Evolutionary conservation across 495 filamentous ascomycete genomes (phyloP).

Genomic region (Hypoxylon perforatum): DNA sequence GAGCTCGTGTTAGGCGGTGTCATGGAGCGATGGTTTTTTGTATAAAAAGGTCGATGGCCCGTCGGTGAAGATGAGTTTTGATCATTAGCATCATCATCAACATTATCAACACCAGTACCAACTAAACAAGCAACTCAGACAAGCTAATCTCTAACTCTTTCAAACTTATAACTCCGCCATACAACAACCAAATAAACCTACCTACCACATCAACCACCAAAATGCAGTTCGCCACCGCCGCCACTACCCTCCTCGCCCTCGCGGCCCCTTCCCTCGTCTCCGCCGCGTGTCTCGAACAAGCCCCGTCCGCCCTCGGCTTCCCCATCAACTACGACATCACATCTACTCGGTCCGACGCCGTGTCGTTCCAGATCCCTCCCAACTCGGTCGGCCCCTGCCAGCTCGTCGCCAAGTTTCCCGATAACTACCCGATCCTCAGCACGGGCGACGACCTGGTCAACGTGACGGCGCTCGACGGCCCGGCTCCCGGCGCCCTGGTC

Average conservation of each 20-base stretch:
- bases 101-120: too few species aligned
- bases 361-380: constrained; percentile 41
- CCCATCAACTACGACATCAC: constrained; percentile 38
- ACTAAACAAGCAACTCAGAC: background rate
- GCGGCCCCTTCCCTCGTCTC: constrained; percentile 30
- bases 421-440: constrained; percentile 39
- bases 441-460: constrained; percentile 42
- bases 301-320: constrained; percentile 25
- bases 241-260: constrained; percentile 34
- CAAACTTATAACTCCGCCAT: background rate
- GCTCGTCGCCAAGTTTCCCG: constrained; percentile 49
- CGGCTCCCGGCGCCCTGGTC: constrained; percentile 43
- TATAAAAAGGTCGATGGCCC: constrained; percentile 16
- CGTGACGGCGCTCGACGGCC: constrained; percentile 45
- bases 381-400: constrained; percentile 45
- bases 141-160: background rate
- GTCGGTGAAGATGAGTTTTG: background rate
- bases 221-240: constrained; percentile 46
- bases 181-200: background rate
- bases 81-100: constrained; percentile 4
- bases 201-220: constrained; percentile 20
- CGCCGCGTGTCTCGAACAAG: constrained; percentile 27
- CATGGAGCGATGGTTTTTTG: constrained; percentile 8
- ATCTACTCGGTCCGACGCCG: constrained; percentile 5
- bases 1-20: constrained; percentile 6